Evolutionary conservation across 305 asterid species (phyloP), one percentile per base, ranked within the genome.

Genomic region (Fraxinus baroniana): DNA sequence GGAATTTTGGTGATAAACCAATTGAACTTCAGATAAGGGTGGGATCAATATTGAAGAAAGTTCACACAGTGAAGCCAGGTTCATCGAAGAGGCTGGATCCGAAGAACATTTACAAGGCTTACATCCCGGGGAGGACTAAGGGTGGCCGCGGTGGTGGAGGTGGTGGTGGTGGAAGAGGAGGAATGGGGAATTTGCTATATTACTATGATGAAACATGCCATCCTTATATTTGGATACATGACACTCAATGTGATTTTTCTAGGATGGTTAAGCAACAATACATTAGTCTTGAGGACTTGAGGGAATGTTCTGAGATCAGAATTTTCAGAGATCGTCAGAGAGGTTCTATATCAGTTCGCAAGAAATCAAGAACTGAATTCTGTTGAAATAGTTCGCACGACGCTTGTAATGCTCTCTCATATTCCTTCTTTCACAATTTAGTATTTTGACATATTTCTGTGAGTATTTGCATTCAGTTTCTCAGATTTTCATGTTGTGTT

Each of bases 181-280:
- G 95, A 37, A 81, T 86, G 52, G 90, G 81, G 90, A 93, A 89
- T 39, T 82, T 93, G 87, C 79, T 93, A 60, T 95, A 94, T 83
- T 93, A 92, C 87, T 92, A 92, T 81, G 97, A 95, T 81, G 97
- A 94, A 81, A 90, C 97, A 0, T 94, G 95, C 13, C 99, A 95
- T 60, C 99, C 99, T 62, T 95, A 92, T 37, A 89, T 95, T 18
- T 95, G 98, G 98, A 91, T 95, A 77, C 93, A 92, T 80, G 98
- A 94, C 28, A 86, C 87, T 0, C 91, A 88, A 1, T 87, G 94
- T 66, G 92, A 94, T 57, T 94, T 91, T 39, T 90, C 95, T 2
- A 95, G 97, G 84, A 91, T 92, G 97, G 97, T 95, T 32, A 95
- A 92, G 87, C 97, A 95, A 68, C 99, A 95, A 18, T 93, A 93